phyloP scores from a whole-genome alignment of 2,329 filamentous ascomycete species.

The Fusarium mangiferae region DNA sequence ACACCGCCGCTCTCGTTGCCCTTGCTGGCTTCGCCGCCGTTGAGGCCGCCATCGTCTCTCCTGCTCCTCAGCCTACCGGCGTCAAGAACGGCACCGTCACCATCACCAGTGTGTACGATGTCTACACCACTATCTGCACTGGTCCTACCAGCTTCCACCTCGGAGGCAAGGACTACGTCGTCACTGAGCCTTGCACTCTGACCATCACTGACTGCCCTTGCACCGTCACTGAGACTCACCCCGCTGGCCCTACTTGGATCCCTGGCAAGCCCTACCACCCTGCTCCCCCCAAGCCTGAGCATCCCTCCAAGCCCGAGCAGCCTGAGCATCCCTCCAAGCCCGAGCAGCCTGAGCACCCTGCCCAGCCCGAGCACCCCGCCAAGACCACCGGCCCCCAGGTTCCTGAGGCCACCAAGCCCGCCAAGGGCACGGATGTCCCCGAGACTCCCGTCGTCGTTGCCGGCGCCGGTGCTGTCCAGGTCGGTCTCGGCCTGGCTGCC shows the following conservation, averaged over 20 bases:
- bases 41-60: conserved; percentile 18
- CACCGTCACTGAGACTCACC: conserved; percentile 52
- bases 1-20: conserved; percentile 41
- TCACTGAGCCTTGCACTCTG: conserved; percentile 64
- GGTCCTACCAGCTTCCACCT: conserved; percentile 63
- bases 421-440: conserved; percentile 14
- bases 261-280: neutral
- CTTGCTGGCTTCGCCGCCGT: conserved; percentile 40
- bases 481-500: conserved; percentile 47
- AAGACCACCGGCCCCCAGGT: neutral
- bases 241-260: conserved; percentile 36
- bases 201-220: conserved; percentile 67
- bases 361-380: neutral
- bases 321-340: conserved; percentile 3
- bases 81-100: conserved; percentile 42
- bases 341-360: neutral
- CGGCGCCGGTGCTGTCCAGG: conserved; percentile 39
- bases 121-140: conserved; percentile 55
- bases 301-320: neutral
- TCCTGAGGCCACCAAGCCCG: conserved; percentile 1
- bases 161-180: conserved; percentile 62
- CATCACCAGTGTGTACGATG: conserved; percentile 50
- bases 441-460: conserved; percentile 43
- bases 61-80: conserved; percentile 15
- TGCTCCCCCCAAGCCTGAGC: conserved; percentile 4